Conservation (phyloP, 768 basidiomycete species). For the Mycena latifolia region DNA sequence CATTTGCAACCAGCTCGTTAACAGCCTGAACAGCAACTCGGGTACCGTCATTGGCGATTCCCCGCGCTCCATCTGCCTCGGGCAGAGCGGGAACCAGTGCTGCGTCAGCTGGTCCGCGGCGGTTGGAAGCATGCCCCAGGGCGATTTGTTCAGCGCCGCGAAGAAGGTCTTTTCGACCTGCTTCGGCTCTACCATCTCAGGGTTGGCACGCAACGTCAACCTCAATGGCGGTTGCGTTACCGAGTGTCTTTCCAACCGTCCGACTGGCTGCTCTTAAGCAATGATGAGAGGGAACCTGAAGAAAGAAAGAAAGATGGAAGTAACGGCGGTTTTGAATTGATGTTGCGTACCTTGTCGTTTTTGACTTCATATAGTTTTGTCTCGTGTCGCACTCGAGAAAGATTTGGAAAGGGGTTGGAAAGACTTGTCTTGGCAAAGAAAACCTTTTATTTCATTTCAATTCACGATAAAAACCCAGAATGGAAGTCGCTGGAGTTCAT, state of each 20-base stretch:
- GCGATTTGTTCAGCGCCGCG: neutral
- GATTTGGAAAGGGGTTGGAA: too few species aligned
- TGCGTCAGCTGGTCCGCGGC: constrained; percentile 16
- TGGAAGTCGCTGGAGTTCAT: too few species aligned
- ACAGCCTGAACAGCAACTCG: neutral
- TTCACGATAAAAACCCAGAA: too few species aligned
- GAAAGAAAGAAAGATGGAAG: neutral
- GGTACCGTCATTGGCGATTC: neutral
- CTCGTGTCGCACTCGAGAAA: too few species aligned
- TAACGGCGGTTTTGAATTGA: neutral
- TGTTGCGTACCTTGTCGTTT: neutral
- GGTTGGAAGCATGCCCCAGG: neutral
- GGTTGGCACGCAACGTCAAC: too few species aligned
- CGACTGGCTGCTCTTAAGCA: neutral
- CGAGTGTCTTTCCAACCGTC: constrained; percentile 16
- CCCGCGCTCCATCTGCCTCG: constrained; percentile 8
- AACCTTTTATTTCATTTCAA: too few species aligned
- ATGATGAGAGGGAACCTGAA: neutral
- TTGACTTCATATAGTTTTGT: too few species aligned
- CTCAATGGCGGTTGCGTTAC: neutral
- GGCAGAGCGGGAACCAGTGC: neutral
- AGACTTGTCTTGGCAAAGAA: too few species aligned
- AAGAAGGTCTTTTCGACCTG: neutral
- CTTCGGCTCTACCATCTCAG: too few species aligned
- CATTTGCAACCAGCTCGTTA: neutral